These are phyloP conservation scores for Bromus sterilis DNA, from an alignment of 176 grass and related monocot genomes.

Conservation along the genomic window DNA sequence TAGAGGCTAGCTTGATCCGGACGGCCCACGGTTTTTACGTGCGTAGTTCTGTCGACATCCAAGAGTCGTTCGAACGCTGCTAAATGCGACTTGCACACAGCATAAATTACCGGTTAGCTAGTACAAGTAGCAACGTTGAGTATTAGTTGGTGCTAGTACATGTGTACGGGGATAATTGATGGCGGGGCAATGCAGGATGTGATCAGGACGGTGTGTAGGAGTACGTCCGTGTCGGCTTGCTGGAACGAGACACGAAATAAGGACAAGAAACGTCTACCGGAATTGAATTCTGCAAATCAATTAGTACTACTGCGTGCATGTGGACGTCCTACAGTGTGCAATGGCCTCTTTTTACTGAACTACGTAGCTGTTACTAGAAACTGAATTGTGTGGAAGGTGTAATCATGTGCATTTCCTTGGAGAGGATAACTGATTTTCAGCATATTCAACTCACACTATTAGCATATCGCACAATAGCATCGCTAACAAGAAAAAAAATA, in stretches of 20 bases:
- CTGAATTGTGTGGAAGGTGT: background rate
- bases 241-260: background rate
- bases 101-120: background rate
- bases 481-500: too few species aligned
- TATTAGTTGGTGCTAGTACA: background rate
- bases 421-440: too few species aligned
- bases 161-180: background rate
- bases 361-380: background rate
- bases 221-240: background rate
- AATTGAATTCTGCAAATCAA: slow-evolving; percentile 16
- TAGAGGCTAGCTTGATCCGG: too few species aligned
- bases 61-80: background rate
- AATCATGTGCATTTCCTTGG: background rate
- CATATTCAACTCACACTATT: too few species aligned
- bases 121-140: background rate
- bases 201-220: background rate
- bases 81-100: background rate
- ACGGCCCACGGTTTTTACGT: background rate
- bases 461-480: too few species aligned
- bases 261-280: background rate
- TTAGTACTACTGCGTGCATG: background rate
- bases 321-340: background rate
- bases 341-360: background rate
- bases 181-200: background rate
- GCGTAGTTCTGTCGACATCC: background rate